Conservation (phyloP, 2,329 filamentous ascomycete species). For the Coleophoma eucalyptorum region DNA sequence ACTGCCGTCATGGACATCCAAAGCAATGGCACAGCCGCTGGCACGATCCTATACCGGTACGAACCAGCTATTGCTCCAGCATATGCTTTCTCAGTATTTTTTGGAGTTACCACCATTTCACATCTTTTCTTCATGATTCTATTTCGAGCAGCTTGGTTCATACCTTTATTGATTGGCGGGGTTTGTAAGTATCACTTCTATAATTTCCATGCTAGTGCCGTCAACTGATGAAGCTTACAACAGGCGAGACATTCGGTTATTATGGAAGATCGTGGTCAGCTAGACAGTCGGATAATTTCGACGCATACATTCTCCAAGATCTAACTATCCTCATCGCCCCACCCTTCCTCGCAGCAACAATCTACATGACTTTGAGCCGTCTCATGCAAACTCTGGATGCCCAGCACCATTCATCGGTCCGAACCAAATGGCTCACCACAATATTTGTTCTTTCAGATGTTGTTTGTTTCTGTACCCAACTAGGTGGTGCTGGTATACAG, state of each 20-base stretch:
- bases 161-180: background rate
- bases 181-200: background rate
- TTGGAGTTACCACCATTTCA: background rate
- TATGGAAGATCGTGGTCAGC: background rate
- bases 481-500: conserved; percentile 8
- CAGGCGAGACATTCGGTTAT: background rate
- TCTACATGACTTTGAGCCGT: conserved; percentile 16
- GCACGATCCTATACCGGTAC: background rate
- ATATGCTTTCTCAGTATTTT: background rate
- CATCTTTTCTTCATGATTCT: background rate
- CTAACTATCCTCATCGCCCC: background rate
- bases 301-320: background rate
- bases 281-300: background rate
- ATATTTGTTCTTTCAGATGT: conserved; percentile 51
- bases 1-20: too few species aligned
- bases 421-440: conserved; percentile 41
- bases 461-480: conserved; percentile 45
- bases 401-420: conserved; percentile 30
- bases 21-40: background rate
- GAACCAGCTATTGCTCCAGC: background rate
- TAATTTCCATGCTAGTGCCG: background rate
- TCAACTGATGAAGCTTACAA: background rate
- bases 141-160: background rate
- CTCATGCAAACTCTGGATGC: conserved; percentile 20
- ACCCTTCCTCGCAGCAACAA: background rate